Evolutionary conservation across 2,329 filamentous ascomycete genomes (phyloP).

Genomic region (Plenodomus lindquistii): DNA sequence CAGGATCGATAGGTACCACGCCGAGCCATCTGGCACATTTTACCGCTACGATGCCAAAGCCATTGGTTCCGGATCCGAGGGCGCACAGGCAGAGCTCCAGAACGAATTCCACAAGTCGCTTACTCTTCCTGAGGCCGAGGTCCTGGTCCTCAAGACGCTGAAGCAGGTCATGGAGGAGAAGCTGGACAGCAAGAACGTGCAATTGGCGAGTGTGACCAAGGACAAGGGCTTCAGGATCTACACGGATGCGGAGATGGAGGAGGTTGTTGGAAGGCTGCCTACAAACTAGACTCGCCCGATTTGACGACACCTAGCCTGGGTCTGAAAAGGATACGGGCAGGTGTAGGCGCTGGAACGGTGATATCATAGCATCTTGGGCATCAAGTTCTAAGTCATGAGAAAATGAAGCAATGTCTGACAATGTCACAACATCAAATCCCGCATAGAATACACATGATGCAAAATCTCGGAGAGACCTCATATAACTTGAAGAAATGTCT

Average conservation of each 20-base stretch:
- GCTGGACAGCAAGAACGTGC: slow-evolving; percentile 97
- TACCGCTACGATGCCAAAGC: slow-evolving; percentile 99
- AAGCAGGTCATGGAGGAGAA: slow-evolving; percentile 99
- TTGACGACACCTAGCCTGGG: neutral
- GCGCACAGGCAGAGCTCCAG: slow-evolving; percentile 95
- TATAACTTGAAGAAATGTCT: slow-evolving; percentile 33
- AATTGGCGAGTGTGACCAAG: slow-evolving; percentile 95
- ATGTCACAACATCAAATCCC: neutral
- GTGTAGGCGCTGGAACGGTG: neutral
- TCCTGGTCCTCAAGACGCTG: slow-evolving; percentile 91
- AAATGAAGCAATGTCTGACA: slow-evolving; percentile 30
- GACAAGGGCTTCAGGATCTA: slow-evolving; percentile 99
- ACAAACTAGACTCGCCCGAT: slow-evolving; percentile 46
- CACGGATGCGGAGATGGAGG: slow-evolving; percentile 94
- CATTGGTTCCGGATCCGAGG: slow-evolving; percentile 95
- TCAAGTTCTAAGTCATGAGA: slow-evolving; percentile 23
- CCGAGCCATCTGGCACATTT: slow-evolving; percentile 96
- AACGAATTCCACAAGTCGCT: slow-evolving; percentile 99
- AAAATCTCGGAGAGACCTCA: neutral
- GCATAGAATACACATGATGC: too few relatives aligned
- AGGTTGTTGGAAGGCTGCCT: slow-evolving; percentile 79
- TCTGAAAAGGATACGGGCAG: slow-evolving; percentile 4
- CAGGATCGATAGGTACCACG: slow-evolving; percentile 70
- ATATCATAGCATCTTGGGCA: slow-evolving; percentile 16
- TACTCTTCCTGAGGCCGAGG: slow-evolving; percentile 90